These are phyloP conservation scores for Clavariopsis aquatica DNA, from an alignment of 495 filamentous ascomycete genomes.

Conservation along the genomic window DNA sequence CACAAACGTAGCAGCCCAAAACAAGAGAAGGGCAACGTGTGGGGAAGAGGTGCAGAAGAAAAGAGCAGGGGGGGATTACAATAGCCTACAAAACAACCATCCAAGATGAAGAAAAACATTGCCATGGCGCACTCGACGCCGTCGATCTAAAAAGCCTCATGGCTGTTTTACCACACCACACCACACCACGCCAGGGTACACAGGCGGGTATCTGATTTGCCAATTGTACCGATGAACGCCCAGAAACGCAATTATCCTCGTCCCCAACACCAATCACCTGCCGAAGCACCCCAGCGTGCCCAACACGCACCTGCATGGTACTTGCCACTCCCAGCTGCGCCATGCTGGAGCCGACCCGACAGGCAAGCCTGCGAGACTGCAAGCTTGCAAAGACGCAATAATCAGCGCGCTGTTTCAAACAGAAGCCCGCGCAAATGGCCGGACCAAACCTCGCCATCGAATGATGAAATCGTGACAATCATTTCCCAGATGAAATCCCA, in stretches of 20 bases:
- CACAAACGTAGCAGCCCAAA: not conserved
- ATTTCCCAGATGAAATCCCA: not conserved
- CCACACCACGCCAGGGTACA: not conserved
- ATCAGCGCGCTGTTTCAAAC: conserved; percentile 17
- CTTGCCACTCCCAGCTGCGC: not conserved
- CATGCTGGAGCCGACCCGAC: conserved; percentile 3
- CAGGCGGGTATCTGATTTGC: not conserved
- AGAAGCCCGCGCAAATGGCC: conserved; percentile 11
- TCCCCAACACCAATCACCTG: not conserved
- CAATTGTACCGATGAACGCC: conserved; percentile 14
- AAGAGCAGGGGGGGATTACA: not conserved
- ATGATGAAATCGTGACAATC: not conserved
- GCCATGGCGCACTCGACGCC: not conserved
- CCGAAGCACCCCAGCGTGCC: not conserved
- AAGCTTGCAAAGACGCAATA: conserved; percentile 1
- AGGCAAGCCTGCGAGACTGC: too few species aligned
- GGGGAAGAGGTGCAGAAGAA: not conserved
- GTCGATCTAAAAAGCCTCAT: too few species aligned
- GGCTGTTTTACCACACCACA: too few species aligned
- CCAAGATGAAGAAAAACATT: conserved; percentile 1
- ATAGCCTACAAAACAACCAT: not conserved
- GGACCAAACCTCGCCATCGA: not conserved
- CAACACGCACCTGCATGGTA: too few species aligned
- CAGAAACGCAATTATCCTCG: not conserved
- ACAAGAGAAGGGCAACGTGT: conserved; percentile 1